A percentile compares a stretch with the other conserved stretches of the same genome.
Evolutionary conservation across 257 asterid genomes (phyloP).

Genomic region (Solanum neorickii): DNA sequence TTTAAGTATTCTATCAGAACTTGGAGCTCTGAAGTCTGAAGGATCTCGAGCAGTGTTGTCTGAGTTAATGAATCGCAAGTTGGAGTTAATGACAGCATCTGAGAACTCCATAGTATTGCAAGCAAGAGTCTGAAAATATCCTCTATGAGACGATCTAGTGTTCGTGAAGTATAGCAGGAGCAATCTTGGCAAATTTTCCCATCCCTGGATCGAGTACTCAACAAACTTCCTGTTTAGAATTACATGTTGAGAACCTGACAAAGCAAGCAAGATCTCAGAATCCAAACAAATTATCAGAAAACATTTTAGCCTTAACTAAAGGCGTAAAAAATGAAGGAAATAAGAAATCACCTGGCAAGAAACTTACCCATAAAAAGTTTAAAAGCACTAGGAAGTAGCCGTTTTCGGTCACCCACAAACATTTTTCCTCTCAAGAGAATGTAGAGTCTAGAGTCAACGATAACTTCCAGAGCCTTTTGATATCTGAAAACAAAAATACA

Average conservation of each 20-base stretch:
- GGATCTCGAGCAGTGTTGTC: not conserved
- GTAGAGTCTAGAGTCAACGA: conserved; percentile 36
- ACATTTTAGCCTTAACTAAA: not conserved
- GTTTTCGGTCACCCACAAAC: conserved; percentile 22
- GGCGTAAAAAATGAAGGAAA: not conserved
- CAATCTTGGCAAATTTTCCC: conserved; percentile 33
- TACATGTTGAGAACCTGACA: conserved; percentile 31
- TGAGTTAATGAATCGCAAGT: conserved; percentile 4
- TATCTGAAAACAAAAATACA: conserved; percentile 5
- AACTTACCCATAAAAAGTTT: conserved; percentile 6
- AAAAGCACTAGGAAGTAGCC: conserved; percentile 21
- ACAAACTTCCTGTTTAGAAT: conserved; percentile 23
- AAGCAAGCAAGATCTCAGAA: not conserved
- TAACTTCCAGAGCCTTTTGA: conserved; percentile 14
- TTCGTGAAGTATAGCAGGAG: conserved; percentile 32
- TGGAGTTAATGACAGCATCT: conserved; percentile 24
- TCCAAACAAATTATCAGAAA: not conserved
- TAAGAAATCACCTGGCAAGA: not conserved
- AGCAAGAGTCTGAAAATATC: conserved; percentile 33
- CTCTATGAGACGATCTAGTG: conserved; percentile 19
- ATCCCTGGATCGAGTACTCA: conserved; percentile 20
- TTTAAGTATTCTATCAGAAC: conserved; percentile 1
- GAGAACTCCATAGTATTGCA: conserved; percentile 21
- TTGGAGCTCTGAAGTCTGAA: not conserved
- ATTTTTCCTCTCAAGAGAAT: conserved; percentile 27